Evolutionary conservation across 2,329 filamentous ascomycete species (phyloP), one percentile per base, ranked within the genome.

Genomic region (Fusarium oligoseptatum): DNA sequence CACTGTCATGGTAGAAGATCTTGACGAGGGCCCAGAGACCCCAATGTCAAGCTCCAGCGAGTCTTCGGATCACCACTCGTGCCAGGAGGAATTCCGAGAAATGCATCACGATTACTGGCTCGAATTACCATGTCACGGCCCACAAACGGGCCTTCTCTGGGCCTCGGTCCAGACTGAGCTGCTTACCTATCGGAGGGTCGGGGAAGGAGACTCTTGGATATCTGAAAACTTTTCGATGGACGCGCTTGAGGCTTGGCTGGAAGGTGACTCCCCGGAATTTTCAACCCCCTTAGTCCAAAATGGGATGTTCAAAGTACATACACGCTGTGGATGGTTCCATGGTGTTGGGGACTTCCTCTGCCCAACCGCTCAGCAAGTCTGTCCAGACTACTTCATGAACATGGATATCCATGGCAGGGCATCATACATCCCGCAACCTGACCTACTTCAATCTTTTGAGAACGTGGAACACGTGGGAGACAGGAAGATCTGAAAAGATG

Each of bases 161-260:
- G 70, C 70, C 12, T 32, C 67, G 0, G 60, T 76, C 8, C 72
- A 76, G 32, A 52, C 60, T 1, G 72, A 76, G 48, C 4, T 73
- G 0, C 66, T 76, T 1, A 75, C 72, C 0, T 75, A 76, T 8
- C 74, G 74, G 0, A 66, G 67, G 27, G 0, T 65, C 0, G 22
- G 3, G 1, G 60, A 67, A 2, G 41, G 15, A 22, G 63, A 71
- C 0, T 0, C 57, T 9, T 76, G 74, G 70, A 52, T 71, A 0
- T 76, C 74, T 0, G 10, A 22, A 0, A 58, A 67, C 2, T 74
- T 76, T 20, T 65, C 43, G 0, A 74, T 71, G 60, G 3, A 48
- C 1, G 69, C 37, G 0, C 14, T 75, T 0, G 36, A 39, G 8
- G 1, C 5, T 2, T 72, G 71, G 71, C 32, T 75, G 3, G 41